These are phyloP conservation scores for Vaccinium darrowii DNA, from an alignment of 148 eudicot species.

Conservation along the genomic window DNA sequence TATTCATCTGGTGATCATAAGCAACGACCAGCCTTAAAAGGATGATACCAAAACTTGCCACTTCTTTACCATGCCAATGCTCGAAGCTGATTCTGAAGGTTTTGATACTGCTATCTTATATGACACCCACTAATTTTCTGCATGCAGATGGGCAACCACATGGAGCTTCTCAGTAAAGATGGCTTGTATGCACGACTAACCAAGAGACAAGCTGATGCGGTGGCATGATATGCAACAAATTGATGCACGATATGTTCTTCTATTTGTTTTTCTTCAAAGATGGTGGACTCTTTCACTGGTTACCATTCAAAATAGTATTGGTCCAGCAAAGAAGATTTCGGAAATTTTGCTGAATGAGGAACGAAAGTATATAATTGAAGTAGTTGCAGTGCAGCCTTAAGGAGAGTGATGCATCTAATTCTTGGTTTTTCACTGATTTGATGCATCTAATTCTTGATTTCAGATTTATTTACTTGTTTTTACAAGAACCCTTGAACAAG, in stretches of 20 bases:
- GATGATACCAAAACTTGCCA: background rate
- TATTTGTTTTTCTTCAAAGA: background rate
- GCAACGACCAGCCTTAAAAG: background rate
- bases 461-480: background rate
- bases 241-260: background rate
- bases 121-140: background rate
- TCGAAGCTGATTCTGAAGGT: background rate
- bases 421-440: background rate
- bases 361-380: background rate
- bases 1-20: background rate
- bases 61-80: background rate
- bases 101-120: background rate
- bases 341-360: background rate
- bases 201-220: slow-evolving; percentile 79
- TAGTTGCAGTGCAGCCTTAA: background rate
- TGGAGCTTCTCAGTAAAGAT: slow-evolving; percentile 68
- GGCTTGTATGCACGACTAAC: slow-evolving; percentile 89
- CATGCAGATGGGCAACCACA: slow-evolving; percentile 78
- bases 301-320: background rate
- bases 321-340: background rate
- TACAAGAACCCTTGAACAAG: background rate
- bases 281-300: background rate
- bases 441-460: background rate
- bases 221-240: slow-evolving; percentile 39
- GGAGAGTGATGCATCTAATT: background rate